Conservation (phyloP, 2,329 filamentous ascomycete species). For the Colletotrichum neosansevieriae region DNA sequence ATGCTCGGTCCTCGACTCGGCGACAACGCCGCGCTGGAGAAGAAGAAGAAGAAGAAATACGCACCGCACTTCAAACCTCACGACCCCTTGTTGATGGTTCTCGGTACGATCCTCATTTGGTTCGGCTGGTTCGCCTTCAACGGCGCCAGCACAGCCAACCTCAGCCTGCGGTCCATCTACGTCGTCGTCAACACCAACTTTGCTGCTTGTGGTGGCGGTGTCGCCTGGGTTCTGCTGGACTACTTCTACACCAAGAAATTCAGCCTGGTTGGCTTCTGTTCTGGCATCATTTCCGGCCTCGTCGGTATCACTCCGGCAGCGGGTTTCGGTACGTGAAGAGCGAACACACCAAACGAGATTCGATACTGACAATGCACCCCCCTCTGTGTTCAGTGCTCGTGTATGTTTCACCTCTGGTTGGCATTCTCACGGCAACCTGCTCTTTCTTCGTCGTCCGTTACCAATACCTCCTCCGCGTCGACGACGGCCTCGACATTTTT, state of each 20-base stretch:
- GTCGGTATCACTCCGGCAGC: constrained; percentile 89
- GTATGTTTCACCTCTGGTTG: constrained; percentile 63
- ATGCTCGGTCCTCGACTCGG: constrained; percentile 70
- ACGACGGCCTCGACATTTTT: constrained; percentile 71
- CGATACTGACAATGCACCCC: background rate
- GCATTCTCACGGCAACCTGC: constrained; percentile 61
- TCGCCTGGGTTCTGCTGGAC: constrained; percentile 66
- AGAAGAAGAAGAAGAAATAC: constrained; percentile 55
- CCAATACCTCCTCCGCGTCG: constrained; percentile 65
- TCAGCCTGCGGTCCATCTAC: constrained; percentile 64
- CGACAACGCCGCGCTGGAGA: constrained; percentile 59
- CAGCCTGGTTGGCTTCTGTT: constrained; percentile 78
- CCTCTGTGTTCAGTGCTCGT: constrained; percentile 53
- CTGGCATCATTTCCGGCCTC: constrained; percentile 86
- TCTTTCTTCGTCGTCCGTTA: constrained; percentile 61
- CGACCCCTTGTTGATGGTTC: constrained; percentile 72
- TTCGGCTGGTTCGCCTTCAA: constrained; percentile 71
- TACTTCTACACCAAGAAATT: constrained; percentile 62
- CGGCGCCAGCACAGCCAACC: constrained; percentile 61
- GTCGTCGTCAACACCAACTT: constrained; percentile 71
- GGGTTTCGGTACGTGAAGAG: constrained; percentile 61
- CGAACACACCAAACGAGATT: no score
- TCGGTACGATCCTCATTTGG: constrained; percentile 75
- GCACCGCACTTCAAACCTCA: constrained; percentile 62
- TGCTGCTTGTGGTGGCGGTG: constrained; percentile 65